phyloP scores from a whole-genome alignment of 768 basidiomycete species.

The Psilocybe sp. region DNA sequence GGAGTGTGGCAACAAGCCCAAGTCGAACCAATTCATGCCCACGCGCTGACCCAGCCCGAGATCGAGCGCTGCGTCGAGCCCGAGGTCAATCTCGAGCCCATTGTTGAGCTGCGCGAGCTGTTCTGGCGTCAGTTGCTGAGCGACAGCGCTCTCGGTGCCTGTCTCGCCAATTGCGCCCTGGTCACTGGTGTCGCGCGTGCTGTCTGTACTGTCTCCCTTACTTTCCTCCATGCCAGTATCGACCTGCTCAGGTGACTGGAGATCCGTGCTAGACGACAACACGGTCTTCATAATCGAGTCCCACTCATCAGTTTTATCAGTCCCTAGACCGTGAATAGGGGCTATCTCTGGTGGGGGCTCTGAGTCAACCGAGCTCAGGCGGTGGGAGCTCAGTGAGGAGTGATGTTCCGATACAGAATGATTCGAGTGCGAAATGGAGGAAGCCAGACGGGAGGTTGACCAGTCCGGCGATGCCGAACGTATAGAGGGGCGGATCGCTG shows the following conservation, averaged over 20 bases:
- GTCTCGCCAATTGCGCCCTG: slow-evolving; percentile 5
- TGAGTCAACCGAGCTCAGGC: slow-evolving; percentile 8
- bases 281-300: slow-evolving; percentile 38
- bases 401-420: slow-evolving; percentile 10
- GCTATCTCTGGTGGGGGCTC: slow-evolving; percentile 29
- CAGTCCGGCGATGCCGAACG: slow-evolving; percentile 34
- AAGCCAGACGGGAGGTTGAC: slow-evolving; percentile 29
- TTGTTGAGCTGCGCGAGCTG: slow-evolving; percentile 33
- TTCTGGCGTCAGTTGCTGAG: slow-evolving; percentile 26
- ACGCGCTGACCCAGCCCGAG: slow-evolving; percentile 33
- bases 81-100: slow-evolving; percentile 35
- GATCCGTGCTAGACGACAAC: slow-evolving; percentile 21
- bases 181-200: slow-evolving; percentile 1
- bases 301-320: slow-evolving; percentile 38
- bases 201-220: slow-evolving; percentile 4
- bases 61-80: slow-evolving; percentile 36
- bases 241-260: background rate
- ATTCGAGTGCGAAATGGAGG: slow-evolving; percentile 13
- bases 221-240: slow-evolving; percentile 2
- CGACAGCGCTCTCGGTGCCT: slow-evolving; percentile 10
- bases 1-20: slow-evolving; percentile 29
- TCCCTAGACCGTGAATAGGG: slow-evolving; percentile 29
- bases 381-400: slow-evolving; percentile 3
- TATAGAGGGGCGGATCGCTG: slow-evolving; percentile 20
- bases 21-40: slow-evolving; percentile 38